Conservation (phyloP, 805 yeast species). For the Suhomyces sp. region DNA sequence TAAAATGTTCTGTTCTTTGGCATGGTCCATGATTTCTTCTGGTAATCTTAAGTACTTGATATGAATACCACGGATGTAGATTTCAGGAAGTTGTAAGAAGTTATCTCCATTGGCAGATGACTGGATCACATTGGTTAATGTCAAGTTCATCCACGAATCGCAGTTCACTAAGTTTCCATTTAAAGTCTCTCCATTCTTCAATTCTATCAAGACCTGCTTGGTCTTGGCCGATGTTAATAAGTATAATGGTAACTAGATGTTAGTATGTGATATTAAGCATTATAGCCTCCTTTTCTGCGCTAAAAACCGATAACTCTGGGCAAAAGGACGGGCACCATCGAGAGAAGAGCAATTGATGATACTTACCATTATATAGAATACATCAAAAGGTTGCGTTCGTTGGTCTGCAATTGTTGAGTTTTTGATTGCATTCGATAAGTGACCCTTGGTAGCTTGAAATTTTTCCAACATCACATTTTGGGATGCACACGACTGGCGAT, state of each 20-base stretch:
- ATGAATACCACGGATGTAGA: constrained; percentile 82
- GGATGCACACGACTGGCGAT: constrained; percentile 4
- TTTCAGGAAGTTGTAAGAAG: constrained; percentile 64
- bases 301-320: too few species aligned
- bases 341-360: background rate
- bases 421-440: constrained; percentile 1
- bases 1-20: constrained; percentile 61
- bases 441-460: constrained; percentile 3
- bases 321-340: too few species aligned
- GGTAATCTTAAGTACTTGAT: constrained; percentile 76
- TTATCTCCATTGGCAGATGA: constrained; percentile 60
- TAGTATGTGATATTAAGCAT: background rate
- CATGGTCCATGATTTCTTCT: constrained; percentile 72
- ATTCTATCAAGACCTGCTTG: constrained; percentile 81
- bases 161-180: constrained; percentile 83
- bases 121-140: constrained; percentile 72
- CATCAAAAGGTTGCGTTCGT: too few species aligned
- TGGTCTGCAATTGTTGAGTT: too few species aligned
- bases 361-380: constrained; percentile 6
- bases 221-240: constrained; percentile 88
- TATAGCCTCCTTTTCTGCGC: background rate
- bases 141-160: constrained; percentile 95
- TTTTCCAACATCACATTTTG: constrained; percentile 6
- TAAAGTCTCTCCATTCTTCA: constrained; percentile 87
- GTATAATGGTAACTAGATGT: constrained; percentile 77